Base-by-base conservation (phyloP, 225 moss, liverwort and hornwort species). In the Antitrichia curtipendula region DNA sequence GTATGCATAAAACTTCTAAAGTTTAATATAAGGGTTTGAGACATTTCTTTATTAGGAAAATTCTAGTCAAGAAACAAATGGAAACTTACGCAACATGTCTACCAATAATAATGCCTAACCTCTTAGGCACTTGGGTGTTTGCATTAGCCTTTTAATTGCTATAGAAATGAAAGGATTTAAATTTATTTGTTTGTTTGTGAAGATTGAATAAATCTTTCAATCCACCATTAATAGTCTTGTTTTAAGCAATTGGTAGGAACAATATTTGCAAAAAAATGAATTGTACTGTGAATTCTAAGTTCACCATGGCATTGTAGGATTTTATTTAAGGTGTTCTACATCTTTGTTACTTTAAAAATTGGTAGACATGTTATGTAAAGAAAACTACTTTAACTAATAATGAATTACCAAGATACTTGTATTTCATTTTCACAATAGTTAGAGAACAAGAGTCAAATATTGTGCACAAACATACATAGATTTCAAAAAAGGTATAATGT, bases 261-360 rank as follows among this genome's bases (percentile, higher is more conserved):
- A 38, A 7, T 40, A 7, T 23, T 68, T 38, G 66, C 12, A 38
- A 22, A 65, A 20, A n/a, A 12, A 1, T 6, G 0, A n/a, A n/a
- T 22, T 12, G 21, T 7, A 12, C 1, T 12, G 2, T n/a, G n/a
- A 66, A 22, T n/a, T n/a, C n/a, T n/a, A n/a, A 12, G 7, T 12
- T 22, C 22, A 66, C 12, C 4, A 0, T 66, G 0, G 7, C 12
- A 66, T 38, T 22, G 7, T 4, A 12, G 1, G 12, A 22, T 38
- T n/a, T 65, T 65, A 65, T 36, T 36, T 12, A 22, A n/a, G 12
- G 22, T n/a, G 19, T 21, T 22, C 22, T 2, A 12, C 0, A 0
- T 66, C 66, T 66, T 66, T n/a, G 7, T 22, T n/a, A 66, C 12
- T 66, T n/a, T 36, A 7, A 22, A n/a, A n/a, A n/a, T 66, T 66